Evolutionary conservation across 164 flowering plant species (phyloP).

Genomic region (Hamamelis virginiana): DNA sequence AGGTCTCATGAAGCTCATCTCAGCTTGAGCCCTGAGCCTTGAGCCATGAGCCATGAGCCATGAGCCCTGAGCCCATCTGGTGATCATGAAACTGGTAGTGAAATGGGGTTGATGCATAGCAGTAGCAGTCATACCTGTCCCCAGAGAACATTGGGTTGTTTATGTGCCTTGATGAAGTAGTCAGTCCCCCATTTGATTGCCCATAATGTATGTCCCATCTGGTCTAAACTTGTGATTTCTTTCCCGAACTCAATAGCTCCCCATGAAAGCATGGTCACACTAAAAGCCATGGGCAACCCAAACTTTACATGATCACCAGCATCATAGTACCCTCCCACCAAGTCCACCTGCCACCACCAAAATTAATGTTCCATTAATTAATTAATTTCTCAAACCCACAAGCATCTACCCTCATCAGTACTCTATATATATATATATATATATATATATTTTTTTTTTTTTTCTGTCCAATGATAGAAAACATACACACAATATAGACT

Average conservation of each 20-base stretch:
- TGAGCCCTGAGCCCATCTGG: too few relatives aligned
- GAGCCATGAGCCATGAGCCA: too few relatives aligned
- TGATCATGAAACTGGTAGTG: too few relatives aligned
- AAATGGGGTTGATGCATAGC: too few relatives aligned
- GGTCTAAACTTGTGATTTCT: constrained; percentile 43
- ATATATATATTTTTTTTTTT: not conserved
- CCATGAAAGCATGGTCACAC: constrained; percentile 80
- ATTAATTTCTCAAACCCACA: not conserved
- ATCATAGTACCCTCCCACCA: constrained; percentile 93
- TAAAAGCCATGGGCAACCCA: constrained; percentile 83
- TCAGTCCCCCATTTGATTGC: constrained; percentile 88
- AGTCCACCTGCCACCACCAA: constrained; percentile 49
- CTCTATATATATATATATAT: not conserved
- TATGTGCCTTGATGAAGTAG: constrained; percentile 73
- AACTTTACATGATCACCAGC: constrained; percentile 94
- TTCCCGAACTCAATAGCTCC: constrained; percentile 55
- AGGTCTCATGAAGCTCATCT: too few relatives aligned
- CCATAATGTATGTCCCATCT: constrained; percentile 47
- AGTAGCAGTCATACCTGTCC: too few relatives aligned
- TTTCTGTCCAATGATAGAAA: too few relatives aligned
- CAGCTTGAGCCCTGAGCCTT: too few relatives aligned
- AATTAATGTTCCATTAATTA: not conserved
- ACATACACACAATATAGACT: too few relatives aligned
- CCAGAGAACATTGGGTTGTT: constrained; percentile 62
- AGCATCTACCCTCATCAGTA: not conserved